phyloP scores from a whole-genome alignment of 2,329 filamentous ascomycete genomes.

The Cladobotryum protrusum region DNA sequence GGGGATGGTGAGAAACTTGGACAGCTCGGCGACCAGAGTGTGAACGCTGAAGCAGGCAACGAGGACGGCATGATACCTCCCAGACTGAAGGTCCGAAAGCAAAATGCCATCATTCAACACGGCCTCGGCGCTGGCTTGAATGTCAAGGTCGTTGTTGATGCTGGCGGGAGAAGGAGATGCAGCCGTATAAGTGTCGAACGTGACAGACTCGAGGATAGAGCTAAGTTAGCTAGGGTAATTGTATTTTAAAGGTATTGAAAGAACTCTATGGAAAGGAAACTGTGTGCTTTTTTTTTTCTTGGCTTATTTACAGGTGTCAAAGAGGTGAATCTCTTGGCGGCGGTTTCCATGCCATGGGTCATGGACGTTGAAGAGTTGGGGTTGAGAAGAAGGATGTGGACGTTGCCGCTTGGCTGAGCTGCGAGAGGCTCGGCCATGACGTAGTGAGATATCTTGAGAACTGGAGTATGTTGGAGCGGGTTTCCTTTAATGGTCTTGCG shows the following conservation, averaged over 20 bases:
- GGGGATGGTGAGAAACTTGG: constrained; percentile 23
- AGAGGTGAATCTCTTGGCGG: constrained; percentile 11
- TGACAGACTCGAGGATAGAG: constrained; percentile 30
- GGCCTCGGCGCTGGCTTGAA: constrained; percentile 53
- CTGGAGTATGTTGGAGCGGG: too few species aligned
- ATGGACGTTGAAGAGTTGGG: constrained; percentile 70
- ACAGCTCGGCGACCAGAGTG: constrained; percentile 60
- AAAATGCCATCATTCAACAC: constrained; percentile 52
- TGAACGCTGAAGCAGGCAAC: constrained; percentile 88
- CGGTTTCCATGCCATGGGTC: constrained; percentile 56
- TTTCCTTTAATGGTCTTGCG: too few species aligned
- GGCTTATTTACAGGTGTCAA: constrained; percentile 26
- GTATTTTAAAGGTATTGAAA: background rate
- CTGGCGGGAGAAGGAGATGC: constrained; percentile 57
- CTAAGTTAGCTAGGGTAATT: background rate
- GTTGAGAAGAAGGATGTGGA: constrained; percentile 63
- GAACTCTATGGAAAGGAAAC: background rate
- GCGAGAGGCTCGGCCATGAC: too few species aligned
- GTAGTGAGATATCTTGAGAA: too few species aligned
- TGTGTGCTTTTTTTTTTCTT: too few species aligned
- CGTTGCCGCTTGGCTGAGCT: background rate
- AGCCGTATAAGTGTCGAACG: constrained; percentile 61
- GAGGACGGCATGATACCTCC: constrained; percentile 66
- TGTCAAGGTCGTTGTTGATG: constrained; percentile 71
- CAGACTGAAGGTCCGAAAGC: constrained; percentile 25